Conservation (phyloP, 495 filamentous ascomycete species). For the Penicillium bovifimosum region DNA sequence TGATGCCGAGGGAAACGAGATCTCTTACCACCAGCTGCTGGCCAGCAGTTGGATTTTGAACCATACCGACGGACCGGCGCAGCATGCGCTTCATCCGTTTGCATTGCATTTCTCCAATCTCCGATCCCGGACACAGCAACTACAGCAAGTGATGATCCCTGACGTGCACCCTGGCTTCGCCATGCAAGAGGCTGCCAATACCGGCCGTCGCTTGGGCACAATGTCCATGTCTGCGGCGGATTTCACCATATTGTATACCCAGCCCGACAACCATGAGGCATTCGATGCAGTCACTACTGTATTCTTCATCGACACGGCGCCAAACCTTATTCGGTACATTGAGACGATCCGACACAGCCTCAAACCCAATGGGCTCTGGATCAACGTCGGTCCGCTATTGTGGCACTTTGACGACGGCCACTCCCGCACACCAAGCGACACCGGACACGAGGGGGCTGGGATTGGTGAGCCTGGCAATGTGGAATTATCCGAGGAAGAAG, state of each 20-base stretch:
- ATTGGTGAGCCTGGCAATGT: slow-evolving; percentile 79
- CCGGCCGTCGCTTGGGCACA: slow-evolving; percentile 22
- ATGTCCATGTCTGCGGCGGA: slow-evolving; percentile 88
- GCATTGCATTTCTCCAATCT: slow-evolving; percentile 79
- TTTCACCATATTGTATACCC: slow-evolving; percentile 70
- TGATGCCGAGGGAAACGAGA: slow-evolving; percentile 83
- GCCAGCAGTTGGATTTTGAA: slow-evolving; percentile 87
- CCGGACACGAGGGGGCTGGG: slow-evolving; percentile 31
- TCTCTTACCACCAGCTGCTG: slow-evolving; percentile 87
- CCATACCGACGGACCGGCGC: slow-evolving; percentile 44
- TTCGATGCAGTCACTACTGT: slow-evolving; percentile 85
- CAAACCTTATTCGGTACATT: slow-evolving; percentile 84
- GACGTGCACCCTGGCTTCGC: slow-evolving; percentile 65
- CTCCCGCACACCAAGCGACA: slow-evolving; percentile 30
- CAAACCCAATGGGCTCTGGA: slow-evolving; percentile 71
- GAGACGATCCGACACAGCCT: slow-evolving; percentile 75
- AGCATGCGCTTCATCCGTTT: slow-evolving; percentile 67
- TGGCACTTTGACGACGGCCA: slow-evolving; percentile 75
- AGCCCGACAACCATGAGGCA: slow-evolving; percentile 46
- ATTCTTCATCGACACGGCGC: slow-evolving; percentile 96
- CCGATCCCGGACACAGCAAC: slow-evolving; percentile 59
- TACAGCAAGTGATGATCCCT: slow-evolving; percentile 63
- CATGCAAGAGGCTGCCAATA: slow-evolving; percentile 37
- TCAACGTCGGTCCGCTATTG: slow-evolving; percentile 84
- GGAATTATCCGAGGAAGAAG: slow-evolving; percentile 83